Evolutionary conservation across 805 yeast genomes (phyloP).

Genomic region (Candida koratica): DNA sequence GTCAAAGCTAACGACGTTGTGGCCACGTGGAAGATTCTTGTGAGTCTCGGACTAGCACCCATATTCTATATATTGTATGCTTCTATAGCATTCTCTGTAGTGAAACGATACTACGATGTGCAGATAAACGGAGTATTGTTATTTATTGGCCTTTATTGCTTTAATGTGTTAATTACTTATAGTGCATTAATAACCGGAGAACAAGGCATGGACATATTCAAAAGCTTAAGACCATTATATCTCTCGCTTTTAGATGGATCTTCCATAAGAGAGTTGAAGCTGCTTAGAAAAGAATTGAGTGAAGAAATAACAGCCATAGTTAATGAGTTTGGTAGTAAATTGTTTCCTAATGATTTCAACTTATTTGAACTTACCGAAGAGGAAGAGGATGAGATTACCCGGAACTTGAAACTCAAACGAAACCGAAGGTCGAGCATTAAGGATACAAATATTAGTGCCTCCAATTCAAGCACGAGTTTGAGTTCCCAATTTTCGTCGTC

Average conservation of each 20-base stretch:
- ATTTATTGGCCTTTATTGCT: constrained; percentile 48
- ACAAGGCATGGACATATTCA: constrained; percentile 83
- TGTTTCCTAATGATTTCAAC: constrained; percentile 79
- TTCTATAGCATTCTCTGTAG: constrained; percentile 26
- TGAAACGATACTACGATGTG: constrained; percentile 12
- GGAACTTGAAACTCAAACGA: constrained; percentile 33
- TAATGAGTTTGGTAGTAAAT: constrained; percentile 75
- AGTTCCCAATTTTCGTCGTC: constrained; percentile 19
- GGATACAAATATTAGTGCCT: constrained; percentile 2
- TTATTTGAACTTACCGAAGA: constrained; percentile 44
- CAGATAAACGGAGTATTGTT: constrained; percentile 15
- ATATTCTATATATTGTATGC: constrained; percentile 80
- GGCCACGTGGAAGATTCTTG: constrained; percentile 95
- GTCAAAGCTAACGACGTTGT: constrained; percentile 89
- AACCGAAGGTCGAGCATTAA: constrained; percentile 11
- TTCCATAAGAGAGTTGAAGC: constrained; percentile 55
- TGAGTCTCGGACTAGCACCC: constrained; percentile 87
- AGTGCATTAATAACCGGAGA: constrained; percentile 93
- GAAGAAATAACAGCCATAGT: constrained; percentile 74
- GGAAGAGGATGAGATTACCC: constrained; percentile 28
- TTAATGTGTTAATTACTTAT: constrained; percentile 72
- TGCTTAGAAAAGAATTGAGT: constrained; percentile 57
- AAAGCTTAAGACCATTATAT: constrained; percentile 78
- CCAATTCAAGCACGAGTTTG: constrained; percentile 14
- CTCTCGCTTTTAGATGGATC: constrained; percentile 57